A percentile compares a stretch with the other conserved stretches of the same genome.
phyloP scores from a whole-genome alignment of 2,329 filamentous ascomycete genomes.

The Diaporthe humulicola region DNA sequence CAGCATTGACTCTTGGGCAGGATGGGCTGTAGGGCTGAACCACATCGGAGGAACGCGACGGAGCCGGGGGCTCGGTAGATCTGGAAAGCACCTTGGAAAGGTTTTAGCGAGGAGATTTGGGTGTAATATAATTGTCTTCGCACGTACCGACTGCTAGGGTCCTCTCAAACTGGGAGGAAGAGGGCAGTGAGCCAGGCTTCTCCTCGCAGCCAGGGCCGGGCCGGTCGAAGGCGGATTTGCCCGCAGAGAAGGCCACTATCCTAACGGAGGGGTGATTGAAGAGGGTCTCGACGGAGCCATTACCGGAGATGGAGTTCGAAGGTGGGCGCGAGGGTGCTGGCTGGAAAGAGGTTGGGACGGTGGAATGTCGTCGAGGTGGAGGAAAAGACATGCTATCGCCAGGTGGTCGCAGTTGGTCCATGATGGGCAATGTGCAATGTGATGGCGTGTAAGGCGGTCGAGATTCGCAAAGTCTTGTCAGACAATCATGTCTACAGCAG shows the following conservation, averaged over 20 bases:
- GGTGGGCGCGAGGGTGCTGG: constrained; percentile 49
- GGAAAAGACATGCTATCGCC: constrained; percentile 41
- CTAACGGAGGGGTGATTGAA: constrained; percentile 81
- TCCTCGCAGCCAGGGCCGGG: constrained; percentile 53
- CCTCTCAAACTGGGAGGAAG: constrained; percentile 81
- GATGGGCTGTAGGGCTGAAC: constrained; percentile 86
- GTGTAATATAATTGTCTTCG: not conserved
- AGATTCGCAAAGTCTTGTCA: constrained; percentile 2
- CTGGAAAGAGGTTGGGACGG: constrained; percentile 51
- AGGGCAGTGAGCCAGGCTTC: constrained; percentile 75
- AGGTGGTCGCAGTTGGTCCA: constrained; percentile 37
- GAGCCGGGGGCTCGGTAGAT: constrained; percentile 90
- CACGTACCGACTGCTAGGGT: constrained; percentile 81
- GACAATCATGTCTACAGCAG: constrained; percentile 30
- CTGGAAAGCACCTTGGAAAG: constrained; percentile 66
- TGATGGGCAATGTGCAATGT: constrained; percentile 23
- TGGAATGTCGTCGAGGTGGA: constrained; percentile 43
- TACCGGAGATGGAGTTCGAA: constrained; percentile 43
- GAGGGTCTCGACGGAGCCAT: constrained; percentile 73
- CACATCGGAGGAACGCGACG: constrained; percentile 89
- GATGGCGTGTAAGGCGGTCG: not conserved
- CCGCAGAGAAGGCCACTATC: constrained; percentile 70
- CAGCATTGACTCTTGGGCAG: constrained; percentile 92
- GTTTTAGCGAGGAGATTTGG: not conserved
- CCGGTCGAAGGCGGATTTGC: constrained; percentile 45